phyloP scores from a whole-genome alignment of 805 yeast species.

The Hanseniaspora mollemarum region DNA sequence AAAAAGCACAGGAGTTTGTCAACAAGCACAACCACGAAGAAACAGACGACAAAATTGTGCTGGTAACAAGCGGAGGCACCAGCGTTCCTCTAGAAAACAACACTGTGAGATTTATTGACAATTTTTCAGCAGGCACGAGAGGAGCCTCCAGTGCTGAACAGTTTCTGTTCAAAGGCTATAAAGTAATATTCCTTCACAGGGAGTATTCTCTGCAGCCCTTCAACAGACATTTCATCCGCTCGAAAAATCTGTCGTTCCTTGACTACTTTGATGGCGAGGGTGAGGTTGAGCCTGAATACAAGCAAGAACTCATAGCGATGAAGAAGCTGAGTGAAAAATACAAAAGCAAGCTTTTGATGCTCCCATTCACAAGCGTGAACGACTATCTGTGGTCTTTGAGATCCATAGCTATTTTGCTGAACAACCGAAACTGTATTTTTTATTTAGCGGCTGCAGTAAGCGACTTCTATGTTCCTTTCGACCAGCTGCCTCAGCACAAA shows the following conservation, averaged over 20 bases:
- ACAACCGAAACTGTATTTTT: conserved; percentile 55
- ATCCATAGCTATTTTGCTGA: conserved; percentile 49
- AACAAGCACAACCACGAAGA: conserved; percentile 27
- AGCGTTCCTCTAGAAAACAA: conserved; percentile 95
- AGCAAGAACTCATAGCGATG: conserved; percentile 49
- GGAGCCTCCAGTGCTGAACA: conserved; percentile 95
- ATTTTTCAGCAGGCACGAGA: conserved; percentile 94
- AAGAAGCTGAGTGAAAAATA: conserved; percentile 34
- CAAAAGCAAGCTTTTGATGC: conserved; percentile 35
- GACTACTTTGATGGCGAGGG: conserved; percentile 65
- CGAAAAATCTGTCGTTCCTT: conserved; percentile 63
- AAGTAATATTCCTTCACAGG: conserved; percentile 84
- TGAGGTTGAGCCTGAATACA: conserved; percentile 48
- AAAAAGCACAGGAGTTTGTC: conserved; percentile 51
- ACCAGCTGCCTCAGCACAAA: conserved; percentile 83
- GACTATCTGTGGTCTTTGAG: conserved; percentile 82
- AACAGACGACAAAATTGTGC: conserved; percentile 36
- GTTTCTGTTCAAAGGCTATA: conserved; percentile 72
- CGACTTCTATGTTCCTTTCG: conserved; percentile 83
- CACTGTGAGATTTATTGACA: conserved; percentile 92
- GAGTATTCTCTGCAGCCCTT: conserved; percentile 87
- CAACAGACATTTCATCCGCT: conserved; percentile 78
- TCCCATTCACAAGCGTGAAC: conserved; percentile 91
- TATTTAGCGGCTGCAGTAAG: conserved; percentile 96
- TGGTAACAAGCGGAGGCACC: conserved; percentile 94